Evolutionary conservation across 2,329 filamentous ascomycete genomes (phyloP).

Genomic region (Curvularia eragrostidis): DNA sequence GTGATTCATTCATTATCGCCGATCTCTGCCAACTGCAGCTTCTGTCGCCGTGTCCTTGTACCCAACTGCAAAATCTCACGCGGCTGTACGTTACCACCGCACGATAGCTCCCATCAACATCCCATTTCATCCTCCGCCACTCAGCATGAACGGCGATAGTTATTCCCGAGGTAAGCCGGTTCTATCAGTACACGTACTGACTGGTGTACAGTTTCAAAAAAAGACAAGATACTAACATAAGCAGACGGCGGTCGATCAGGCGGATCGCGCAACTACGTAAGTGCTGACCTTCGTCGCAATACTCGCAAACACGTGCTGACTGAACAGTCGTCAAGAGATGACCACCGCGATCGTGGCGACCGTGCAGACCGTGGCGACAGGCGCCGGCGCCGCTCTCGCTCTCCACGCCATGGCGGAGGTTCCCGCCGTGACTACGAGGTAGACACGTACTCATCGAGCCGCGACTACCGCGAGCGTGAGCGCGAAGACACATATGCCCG

Average conservation of each 20-base stretch:
- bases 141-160: constrained; percentile 82
- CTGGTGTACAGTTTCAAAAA: constrained; percentile 39
- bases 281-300: constrained; percentile 28
- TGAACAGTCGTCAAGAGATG: constrained; percentile 41
- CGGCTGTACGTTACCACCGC: constrained; percentile 19
- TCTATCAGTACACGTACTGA: constrained; percentile 46
- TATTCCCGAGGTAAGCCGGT: constrained; percentile 74
- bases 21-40: constrained; percentile 29
- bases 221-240: constrained; percentile 37
- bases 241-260: constrained; percentile 48
- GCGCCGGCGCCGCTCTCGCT: constrained; percentile 79
- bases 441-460: constrained; percentile 91
- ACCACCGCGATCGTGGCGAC: constrained; percentile 34
- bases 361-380: constrained; percentile 40
- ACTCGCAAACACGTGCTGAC: constrained; percentile 30
- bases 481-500: constrained; percentile 89
- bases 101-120: constrained; percentile 21
- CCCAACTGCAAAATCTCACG: constrained; percentile 15
- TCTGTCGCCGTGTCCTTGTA: constrained; percentile 17
- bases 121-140: constrained; percentile 18
- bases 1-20: constrained; percentile 14
- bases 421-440: constrained; percentile 73
- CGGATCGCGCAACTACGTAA: constrained; percentile 51
- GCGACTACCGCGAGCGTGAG: constrained; percentile 90
- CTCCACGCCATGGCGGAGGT: constrained; percentile 71